These are phyloP conservation scores for Teunomyces funiuensis DNA, from an alignment of 805 yeast species.

Conservation along the genomic window DNA sequence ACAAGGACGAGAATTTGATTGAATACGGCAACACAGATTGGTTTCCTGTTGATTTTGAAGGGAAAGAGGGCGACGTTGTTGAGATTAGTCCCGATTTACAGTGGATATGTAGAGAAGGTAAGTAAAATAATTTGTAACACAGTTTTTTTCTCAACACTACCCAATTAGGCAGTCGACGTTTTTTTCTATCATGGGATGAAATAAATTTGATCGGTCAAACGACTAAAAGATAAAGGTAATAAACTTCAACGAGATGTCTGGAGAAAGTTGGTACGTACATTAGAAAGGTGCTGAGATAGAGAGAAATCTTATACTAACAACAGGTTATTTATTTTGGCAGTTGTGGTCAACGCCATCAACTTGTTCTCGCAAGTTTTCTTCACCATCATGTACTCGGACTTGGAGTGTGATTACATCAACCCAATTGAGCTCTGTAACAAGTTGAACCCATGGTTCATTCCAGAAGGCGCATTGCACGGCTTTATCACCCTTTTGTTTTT, in stretches of 20 bases:
- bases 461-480: constrained; percentile 86
- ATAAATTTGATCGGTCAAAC: constrained; percentile 1
- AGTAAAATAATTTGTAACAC: no score
- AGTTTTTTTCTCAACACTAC: no score
- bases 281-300: constrained; percentile 2
- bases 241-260: constrained; percentile 19
- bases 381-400: constrained; percentile 92
- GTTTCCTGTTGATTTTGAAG: constrained; percentile 26
- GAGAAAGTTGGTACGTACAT: constrained; percentile 29
- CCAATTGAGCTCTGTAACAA: constrained; percentile 95
- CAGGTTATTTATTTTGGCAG: constrained; percentile 72
- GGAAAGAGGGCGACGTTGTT: constrained; percentile 6
- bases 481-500: constrained; percentile 68
- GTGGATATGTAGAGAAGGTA: not conserved
- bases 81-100: not conserved
- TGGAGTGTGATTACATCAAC: constrained; percentile 94
- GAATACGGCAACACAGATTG: constrained; percentile 22
- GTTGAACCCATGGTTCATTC: constrained; percentile 82
- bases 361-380: constrained; percentile 91
- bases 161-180: constrained; percentile 4
- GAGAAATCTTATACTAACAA: constrained; percentile 1
- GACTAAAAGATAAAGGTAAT: not conserved
- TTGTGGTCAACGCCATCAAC: constrained; percentile 80
- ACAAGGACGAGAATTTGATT: constrained; percentile 25
- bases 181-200: constrained; percentile 5